Percentiles rank a stretch among this genome's conserved stretches.
Conservation (phyloP, 306 rosid species). For the Oemleria cerasiformis region DNA sequence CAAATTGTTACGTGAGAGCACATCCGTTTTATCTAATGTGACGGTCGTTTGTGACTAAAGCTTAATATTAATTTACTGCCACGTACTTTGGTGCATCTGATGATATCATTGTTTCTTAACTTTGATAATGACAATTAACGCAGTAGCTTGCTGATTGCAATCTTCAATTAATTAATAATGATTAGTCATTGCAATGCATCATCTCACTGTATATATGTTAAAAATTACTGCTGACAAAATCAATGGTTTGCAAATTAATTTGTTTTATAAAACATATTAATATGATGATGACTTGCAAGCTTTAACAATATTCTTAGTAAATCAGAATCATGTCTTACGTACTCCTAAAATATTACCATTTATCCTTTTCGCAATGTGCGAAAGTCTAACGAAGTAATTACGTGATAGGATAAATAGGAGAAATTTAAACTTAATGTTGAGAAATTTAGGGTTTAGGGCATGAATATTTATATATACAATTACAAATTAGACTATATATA, state of each 20-base stretch:
- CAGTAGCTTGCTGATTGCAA: not conserved
- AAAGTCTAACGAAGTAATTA: no score
- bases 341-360: not conserved
- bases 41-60: no score
- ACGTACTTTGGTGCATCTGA: no score
- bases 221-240: not conserved
- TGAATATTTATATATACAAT: no score
- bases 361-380: not conserved
- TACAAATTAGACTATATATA: no score
- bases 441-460: no score
- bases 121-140: constrained; percentile 7
- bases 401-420: no score
- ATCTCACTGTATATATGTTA: not conserved
- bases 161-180: not conserved
- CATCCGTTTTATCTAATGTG: no score
- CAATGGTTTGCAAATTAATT: not conserved
- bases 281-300: not conserved
- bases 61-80: no score
- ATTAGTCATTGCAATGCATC: not conserved
- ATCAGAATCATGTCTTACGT: not conserved
- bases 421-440: no score
- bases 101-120: not conserved
- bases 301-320: not conserved
- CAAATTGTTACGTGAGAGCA: no score
- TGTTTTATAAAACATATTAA: not conserved